A percentile compares a stretch with the other conserved stretches of the same genome.
These are phyloP conservation scores for Claviceps africana DNA, from an alignment of 2,329 filamentous ascomycete genomes.

Conservation along the genomic window DNA sequence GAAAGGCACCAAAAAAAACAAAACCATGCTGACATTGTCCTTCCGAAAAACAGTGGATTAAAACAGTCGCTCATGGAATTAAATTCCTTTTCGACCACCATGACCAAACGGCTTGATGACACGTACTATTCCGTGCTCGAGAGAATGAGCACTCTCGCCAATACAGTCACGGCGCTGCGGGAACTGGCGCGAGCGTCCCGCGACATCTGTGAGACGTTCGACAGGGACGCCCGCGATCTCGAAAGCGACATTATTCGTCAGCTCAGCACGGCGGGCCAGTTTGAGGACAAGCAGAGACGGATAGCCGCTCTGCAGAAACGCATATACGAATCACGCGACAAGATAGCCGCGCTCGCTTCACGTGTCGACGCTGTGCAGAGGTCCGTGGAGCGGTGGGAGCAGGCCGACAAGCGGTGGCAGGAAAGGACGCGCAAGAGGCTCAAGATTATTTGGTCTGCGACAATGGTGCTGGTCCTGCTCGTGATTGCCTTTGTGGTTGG, in stretches of 20 bases:
- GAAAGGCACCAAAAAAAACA: not conserved
- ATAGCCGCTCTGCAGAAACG: conserved; percentile 49
- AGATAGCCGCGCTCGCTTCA: conserved; percentile 43
- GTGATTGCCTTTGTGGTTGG: conserved; percentile 29
- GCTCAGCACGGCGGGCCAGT: conserved; percentile 45
- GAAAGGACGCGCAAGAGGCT: conserved; percentile 51
- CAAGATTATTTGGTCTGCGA: conserved; percentile 48
- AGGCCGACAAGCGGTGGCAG: conserved; percentile 52
- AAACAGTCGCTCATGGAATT: conserved; percentile 39
- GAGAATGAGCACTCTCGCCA: conserved; percentile 49
- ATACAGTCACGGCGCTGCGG: conserved; percentile 49
- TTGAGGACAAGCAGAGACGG: conserved; percentile 49
- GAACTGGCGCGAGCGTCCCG: conserved; percentile 50
- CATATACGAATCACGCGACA: conserved; percentile 44
- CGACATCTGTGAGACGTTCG: conserved; percentile 44
- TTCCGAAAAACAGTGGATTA: conserved; percentile 27
- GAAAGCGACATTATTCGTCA: conserved; percentile 46
- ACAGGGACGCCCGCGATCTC: conserved; percentile 43
- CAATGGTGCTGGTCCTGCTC: conserved; percentile 33
- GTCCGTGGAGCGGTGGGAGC: conserved; percentile 54
- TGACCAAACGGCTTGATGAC: conserved; percentile 54
- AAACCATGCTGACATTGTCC: conserved; percentile 2
- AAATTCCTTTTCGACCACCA: conserved; percentile 43
- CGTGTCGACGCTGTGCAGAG: conserved; percentile 50
- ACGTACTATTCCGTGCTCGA: conserved; percentile 62